phyloP scores from a whole-genome alignment of 2,329 filamentous ascomycete species.

The Exophiala calicioides region DNA sequence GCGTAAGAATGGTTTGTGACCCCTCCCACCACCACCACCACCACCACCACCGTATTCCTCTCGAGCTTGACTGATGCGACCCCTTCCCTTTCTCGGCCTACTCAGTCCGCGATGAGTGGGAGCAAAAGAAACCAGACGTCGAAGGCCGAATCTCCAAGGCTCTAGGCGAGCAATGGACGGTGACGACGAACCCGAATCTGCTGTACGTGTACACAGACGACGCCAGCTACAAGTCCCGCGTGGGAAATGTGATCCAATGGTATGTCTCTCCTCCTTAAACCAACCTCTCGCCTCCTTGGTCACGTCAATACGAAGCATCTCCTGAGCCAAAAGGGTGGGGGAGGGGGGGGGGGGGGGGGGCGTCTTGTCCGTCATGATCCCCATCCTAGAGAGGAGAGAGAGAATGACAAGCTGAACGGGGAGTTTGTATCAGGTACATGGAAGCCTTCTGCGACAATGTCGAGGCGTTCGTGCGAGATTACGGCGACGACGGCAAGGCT shows the following conservation, averaged over 20 bases:
- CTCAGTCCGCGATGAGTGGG: constrained; percentile 56
- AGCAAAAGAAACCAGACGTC: constrained; percentile 48
- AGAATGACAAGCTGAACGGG: neutral
- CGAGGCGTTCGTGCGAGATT: constrained; percentile 40
- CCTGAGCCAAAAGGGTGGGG: too few species aligned
- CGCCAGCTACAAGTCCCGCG: constrained; percentile 47
- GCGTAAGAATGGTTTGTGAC: constrained; percentile 18
- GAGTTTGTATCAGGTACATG: constrained; percentile 5
- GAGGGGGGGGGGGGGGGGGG: too few species aligned
- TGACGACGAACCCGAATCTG: constrained; percentile 51
- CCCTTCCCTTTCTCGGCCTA: neutral
- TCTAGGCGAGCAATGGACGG: constrained; percentile 53
- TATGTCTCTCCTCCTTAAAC: constrained; percentile 38
- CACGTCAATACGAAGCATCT: too few species aligned
- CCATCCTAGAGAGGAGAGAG: too few species aligned
- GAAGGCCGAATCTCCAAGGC: constrained; percentile 49
- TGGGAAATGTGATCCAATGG: constrained; percentile 42
- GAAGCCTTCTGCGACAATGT: constrained; percentile 30
- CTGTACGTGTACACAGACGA: constrained; percentile 40
- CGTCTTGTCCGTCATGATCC: too few species aligned
- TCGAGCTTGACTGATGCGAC: too few species aligned
- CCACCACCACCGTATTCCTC: neutral
- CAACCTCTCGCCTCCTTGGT: too few species aligned
- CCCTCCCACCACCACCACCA: neutral
- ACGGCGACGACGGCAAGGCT: constrained; percentile 43